phyloP scores from a whole-genome alignment of 176 grass and related monocot genomes.

The Bromus sterilis region DNA sequence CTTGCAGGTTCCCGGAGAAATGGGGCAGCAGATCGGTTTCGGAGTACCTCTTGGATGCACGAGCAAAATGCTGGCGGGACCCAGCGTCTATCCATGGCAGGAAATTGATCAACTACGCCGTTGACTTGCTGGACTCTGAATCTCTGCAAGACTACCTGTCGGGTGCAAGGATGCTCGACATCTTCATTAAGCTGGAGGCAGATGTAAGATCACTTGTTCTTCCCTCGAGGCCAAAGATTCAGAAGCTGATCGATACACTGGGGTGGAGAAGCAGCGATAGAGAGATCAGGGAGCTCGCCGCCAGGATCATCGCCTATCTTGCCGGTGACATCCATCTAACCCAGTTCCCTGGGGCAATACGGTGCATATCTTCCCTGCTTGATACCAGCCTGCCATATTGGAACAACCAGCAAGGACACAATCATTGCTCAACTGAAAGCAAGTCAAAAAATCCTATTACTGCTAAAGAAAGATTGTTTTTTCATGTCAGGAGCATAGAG shows the following conservation, averaged over 20 bases:
- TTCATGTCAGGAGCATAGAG: neutral
- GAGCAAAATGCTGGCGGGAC: neutral
- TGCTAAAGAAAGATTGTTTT: neutral
- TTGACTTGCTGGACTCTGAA: neutral
- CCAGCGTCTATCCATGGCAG: neutral
- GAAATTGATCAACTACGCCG: neutral
- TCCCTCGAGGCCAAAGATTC: neutral
- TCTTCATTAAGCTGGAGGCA: neutral
- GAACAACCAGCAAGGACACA: neutral
- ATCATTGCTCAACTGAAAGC: neutral
- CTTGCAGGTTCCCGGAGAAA: neutral
- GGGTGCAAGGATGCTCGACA: neutral
- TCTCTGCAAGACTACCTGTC: neutral
- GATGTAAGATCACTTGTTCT: neutral
- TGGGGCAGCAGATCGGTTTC: neutral
- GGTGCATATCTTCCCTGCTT: neutral
- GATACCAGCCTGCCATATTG: neutral
- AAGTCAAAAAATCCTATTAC: neutral
- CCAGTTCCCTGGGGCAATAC: neutral
- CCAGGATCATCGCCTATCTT: neutral
- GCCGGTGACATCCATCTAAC: neutral
- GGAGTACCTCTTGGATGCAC: neutral
- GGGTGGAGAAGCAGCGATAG: neutral
- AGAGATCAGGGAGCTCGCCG: neutral
- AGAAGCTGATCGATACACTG: neutral